Base-by-base conservation (phyloP, 2,329 filamentous ascomycete species). In the Sporothrix humicola region DNA sequence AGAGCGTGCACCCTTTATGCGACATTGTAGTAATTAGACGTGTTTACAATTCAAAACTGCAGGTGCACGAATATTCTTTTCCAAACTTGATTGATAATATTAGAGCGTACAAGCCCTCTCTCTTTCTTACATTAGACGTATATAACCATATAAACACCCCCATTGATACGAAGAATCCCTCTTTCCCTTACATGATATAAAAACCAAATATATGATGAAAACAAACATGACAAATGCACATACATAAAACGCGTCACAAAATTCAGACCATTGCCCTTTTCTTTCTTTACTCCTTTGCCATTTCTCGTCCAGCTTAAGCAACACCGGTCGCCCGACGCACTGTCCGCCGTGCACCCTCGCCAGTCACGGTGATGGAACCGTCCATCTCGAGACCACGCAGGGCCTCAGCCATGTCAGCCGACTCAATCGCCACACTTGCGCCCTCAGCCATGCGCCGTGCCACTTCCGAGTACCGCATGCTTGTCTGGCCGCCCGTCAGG, bases 331-430 rank as follows among this genome's bases (percentile, higher is more conserved):
- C 89, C 78, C 94, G 89, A 79, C 95, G 89, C 69, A 99, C 91
- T 76, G 84, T 93, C 83, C 91, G 93, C 82, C 95, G 90, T 20
- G 92, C 88, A 3, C 96, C 96, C 78, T 98, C 95, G 0, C 96
- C 96, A 48, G 87, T 86, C 20, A 98, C 86, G 82, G 92, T 92
- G 73, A 98, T 87, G 46, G 89, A 84, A 0, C 95, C 96, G 83
- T 98, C 96, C 76, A 92, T 89, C 85, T 99, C 95, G 74, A 98
- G 84, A 12, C 87, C 85, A 76, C 92, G 87, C 81, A 98, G 88
- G 13, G 91, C 92, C 81, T 98, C 95, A 13, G 89, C 88, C 81
- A 99, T 96, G 81, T 98, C 95, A 10, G 86, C 83, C 54, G 89
- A 87, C 79, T 98, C 95, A 10, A 98, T 86, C 12, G 89, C 86